These are phyloP conservation scores for Pyrus betulifolia DNA, from an alignment of 306 rosid genomes.

Conservation along the genomic window DNA sequence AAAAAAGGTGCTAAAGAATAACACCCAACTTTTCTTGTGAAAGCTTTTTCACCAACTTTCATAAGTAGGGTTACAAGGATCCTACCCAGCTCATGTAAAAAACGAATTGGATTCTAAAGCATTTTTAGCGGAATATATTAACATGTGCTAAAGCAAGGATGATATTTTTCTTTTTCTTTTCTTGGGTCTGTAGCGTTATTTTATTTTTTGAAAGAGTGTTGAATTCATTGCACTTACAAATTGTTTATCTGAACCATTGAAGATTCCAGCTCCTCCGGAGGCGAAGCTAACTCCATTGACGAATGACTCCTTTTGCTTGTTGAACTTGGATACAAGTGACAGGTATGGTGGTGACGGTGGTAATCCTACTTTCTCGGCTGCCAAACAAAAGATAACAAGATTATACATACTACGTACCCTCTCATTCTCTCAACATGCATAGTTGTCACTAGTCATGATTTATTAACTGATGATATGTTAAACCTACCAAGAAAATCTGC, in stretches of 20 bases:
- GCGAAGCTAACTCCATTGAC: constrained; percentile 72
- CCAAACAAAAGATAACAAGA: not conserved
- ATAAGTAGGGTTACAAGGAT: not conserved
- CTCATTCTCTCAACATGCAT: not conserved
- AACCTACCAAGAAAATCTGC: constrained; percentile 41
- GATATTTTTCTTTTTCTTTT: too few species aligned
- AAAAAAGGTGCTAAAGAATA: too few species aligned
- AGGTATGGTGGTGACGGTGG: constrained; percentile 67
- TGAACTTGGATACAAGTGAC: constrained; percentile 32
- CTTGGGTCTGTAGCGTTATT: not conserved
- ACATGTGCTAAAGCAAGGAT: not conserved
- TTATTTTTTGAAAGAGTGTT: not conserved
- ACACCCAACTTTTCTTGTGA: not conserved
- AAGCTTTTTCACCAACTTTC: not conserved
- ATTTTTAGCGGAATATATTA: not conserved
- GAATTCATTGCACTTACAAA: constrained; percentile 35
- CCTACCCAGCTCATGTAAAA: not conserved
- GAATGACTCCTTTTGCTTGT: constrained; percentile 19
- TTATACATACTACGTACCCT: not conserved
- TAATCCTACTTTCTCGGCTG: constrained; percentile 59
- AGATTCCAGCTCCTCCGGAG: constrained; percentile 87
- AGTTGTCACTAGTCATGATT: not conserved
- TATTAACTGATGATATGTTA: not conserved
- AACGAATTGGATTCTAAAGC: not conserved
- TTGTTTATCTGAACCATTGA: constrained; percentile 39